Evolutionary conservation across 2,329 filamentous ascomycete genomes (phyloP), one percentile per base, ranked within the genome.

Genomic region (Didymella glomerata): DNA sequence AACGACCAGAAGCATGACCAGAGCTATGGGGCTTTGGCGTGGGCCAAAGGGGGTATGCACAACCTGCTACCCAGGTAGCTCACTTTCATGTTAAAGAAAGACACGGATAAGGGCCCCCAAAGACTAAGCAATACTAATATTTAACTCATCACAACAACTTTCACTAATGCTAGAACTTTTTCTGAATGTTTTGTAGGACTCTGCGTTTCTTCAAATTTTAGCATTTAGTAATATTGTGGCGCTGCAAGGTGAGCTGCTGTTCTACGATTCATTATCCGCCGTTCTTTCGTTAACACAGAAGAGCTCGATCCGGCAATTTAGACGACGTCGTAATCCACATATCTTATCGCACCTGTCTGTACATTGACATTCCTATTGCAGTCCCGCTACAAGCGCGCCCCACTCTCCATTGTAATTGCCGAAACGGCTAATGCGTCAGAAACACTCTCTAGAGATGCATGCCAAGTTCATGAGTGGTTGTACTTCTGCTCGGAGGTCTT

Each of bases 1-100:
- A 68, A 68, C 24, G 49, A 52, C 25, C 67, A 68, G 53, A 63
- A 69, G 57, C 54, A 57, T 24, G 62, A 65, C 32, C 62, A 63
- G 22, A 25, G 41, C 6, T 30, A 54, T 49, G 48, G 54, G 13
- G 42, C 54, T 30, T 36, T 57, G n/a, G 42, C 54, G 13, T 57
- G 54, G 54, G 54, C 54, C 5, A 57, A 57, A 16, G 54, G 54
- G 9, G 54, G 54, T 4, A 8, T 50, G 20, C 54, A 57, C 27
- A 57, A 57, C 16, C 27, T 57, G 7, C 22, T 57, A 18, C 54
- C 54, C 6, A 25, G 54, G 36, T 57, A 57, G 32, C 47, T 41
- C 38, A 20, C 3, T 25, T n/a, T n/a, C n/a, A n/a, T n/a, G n/a
- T n/a, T n/a, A n/a, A n/a, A n/a, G n/a, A n/a, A n/a, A n/a, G n/a